A percentile compares a stretch with the other conserved stretches of the same genome.
Evolutionary conservation across 441 rosid species (phyloP).

Genomic region (Aleurites moluccanus): DNA sequence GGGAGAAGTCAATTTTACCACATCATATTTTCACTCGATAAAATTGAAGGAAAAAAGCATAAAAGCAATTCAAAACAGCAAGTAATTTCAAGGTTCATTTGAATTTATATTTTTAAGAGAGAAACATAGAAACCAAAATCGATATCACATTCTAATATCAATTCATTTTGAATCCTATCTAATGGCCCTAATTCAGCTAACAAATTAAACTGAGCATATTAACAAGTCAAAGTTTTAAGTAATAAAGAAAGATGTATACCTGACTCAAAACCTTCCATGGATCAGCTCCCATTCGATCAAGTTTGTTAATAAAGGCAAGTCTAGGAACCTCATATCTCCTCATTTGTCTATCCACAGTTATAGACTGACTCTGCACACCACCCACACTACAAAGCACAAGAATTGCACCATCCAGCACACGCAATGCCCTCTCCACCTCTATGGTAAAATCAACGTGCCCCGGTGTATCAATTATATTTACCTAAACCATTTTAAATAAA

Average conservation of each 20-base stretch:
- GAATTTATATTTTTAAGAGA: too few relatives aligned
- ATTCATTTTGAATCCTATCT: too few relatives aligned
- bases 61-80: neutral
- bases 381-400: constrained; percentile 95
- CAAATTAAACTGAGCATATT: neutral
- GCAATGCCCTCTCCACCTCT: constrained; percentile 96
- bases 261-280: constrained; percentile 96
- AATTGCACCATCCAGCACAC: constrained; percentile 95
- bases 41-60: neutral
- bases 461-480: constrained; percentile 94
- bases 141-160: too few relatives aligned
- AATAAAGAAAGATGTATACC: constrained; percentile 35
- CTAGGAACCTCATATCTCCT: constrained; percentile 95
- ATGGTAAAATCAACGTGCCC: constrained; percentile 98
- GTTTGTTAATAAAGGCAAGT: constrained; percentile 91
- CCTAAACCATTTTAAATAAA: constrained; percentile 35
- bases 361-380: constrained; percentile 99
- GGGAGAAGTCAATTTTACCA: neutral
- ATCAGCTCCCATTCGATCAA: constrained; percentile 98
- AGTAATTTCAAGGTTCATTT: too few relatives aligned
- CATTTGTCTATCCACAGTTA: constrained; percentile 98
- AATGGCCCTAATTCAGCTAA: too few relatives aligned
- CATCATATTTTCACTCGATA: too few relatives aligned
- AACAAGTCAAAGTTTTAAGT: neutral
- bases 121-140: too few relatives aligned